Base-by-base conservation (phyloP, 1,139 yeast species). In the Lodderomyces beijingensis region DNA sequence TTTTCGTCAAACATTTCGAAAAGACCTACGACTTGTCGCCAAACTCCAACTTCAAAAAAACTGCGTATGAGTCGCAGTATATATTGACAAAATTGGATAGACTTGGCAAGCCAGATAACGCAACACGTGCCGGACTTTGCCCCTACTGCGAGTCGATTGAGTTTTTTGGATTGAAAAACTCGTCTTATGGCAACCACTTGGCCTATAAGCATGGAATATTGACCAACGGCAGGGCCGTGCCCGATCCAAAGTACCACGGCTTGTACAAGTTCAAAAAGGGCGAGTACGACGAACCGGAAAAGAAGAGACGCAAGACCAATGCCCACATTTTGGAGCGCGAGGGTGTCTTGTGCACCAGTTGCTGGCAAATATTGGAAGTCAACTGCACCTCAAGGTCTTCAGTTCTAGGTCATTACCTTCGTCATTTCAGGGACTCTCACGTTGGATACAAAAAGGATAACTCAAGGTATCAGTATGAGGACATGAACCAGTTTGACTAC, bases 121-220 rank as follows among this genome's bases (percentile, higher is more conserved):
- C 45, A 11, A 42, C 45, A 3, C 32, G 45, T 2, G 38, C 62
- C 29, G 66, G 65, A 24, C 38, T 57, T 33, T 60, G 65, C 46
- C 57, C 64, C 0, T 60, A 56, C 35, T 60, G 65, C 35, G 48
- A 47, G 25, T 44, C 44, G 21, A 52, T 58, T 17, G 55, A 51
- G 37, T 59, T 60, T 34, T 44, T 57, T 16, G 59, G 63, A 1
- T 55, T 56, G 39, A 59, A 60, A 39, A 59, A 58, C 42, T 53
- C 61, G 2, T 53, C 57, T 22, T 60, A 59, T 39, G 50, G 61
- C 5, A 53, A 62, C 3, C 66, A 60, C 39, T 43, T 60, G 39
- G 56, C 63, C 3, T 48, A 59, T 32, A 62, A 56, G 39, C 66
- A 60, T 44, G 66, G 66, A 2, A 48, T 60, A 5, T 57, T 50